Percentiles rank a stretch among this genome's conserved stretches.
phyloP scores from a whole-genome alignment of 2,329 filamentous ascomycete species.

The Fusarium begoniae region DNA sequence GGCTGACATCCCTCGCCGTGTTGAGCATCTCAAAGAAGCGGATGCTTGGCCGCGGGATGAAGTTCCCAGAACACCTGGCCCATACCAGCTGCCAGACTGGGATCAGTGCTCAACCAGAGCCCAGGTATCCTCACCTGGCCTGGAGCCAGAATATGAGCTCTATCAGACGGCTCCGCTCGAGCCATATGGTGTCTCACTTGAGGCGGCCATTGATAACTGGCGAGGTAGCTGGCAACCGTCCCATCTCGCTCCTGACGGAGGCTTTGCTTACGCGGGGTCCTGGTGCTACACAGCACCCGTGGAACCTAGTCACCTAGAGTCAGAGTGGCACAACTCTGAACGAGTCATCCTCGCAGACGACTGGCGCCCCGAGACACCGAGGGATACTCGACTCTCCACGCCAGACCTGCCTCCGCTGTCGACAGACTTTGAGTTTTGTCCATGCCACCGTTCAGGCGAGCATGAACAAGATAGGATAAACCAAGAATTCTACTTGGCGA shows the following conservation, averaged over 20 bases:
- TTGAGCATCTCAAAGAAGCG: neutral
- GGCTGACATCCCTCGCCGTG: neutral
- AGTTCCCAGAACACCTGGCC: constrained; percentile 7
- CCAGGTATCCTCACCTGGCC: neutral
- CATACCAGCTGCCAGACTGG: neutral
- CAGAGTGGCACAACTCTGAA: neutral
- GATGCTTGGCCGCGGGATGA: neutral
- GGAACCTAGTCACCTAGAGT: neutral
- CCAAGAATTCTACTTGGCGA: constrained; percentile 33
- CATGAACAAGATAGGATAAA: constrained; percentile 31
- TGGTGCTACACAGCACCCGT: constrained; percentile 26
- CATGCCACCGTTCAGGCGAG: constrained; percentile 13
- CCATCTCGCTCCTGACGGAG: neutral
- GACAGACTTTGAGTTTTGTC: constrained; percentile 39
- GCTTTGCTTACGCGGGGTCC: constrained; percentile 29
- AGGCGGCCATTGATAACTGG: neutral
- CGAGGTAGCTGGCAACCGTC: neutral
- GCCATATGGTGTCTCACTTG: constrained; percentile 2
- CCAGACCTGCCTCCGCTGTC: constrained; percentile 36
- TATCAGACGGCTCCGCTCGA: constrained; percentile 7
- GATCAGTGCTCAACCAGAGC: neutral
- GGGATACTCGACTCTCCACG: constrained; percentile 30
- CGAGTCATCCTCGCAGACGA: neutral
- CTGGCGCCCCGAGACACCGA: constrained; percentile 29
- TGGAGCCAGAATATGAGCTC: neutral